Evolutionary conservation across 768 basidiomycete species (phyloP), one percentile per base, ranked within the genome.

Genomic region (Calocybe cyanea): DNA sequence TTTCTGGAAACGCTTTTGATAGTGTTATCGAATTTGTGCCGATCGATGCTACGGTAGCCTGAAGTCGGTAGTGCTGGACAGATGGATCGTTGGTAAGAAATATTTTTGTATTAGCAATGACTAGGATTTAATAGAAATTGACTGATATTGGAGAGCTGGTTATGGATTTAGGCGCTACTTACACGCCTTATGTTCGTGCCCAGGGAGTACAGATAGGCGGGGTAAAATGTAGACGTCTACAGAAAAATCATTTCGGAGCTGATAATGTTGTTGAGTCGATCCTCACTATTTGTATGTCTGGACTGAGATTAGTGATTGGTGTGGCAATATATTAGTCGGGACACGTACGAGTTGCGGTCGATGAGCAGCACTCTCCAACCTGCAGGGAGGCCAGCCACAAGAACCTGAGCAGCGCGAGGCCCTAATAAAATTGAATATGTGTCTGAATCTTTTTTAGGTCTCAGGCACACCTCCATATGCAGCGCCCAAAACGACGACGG

Each of bases 101-200:
- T 39, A 81, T 58, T 32, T 73, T 73, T 40, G 65, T 61, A 54
- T 76, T 80, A 0, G 82, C 80, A 50, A 84, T 73, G 59, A 85
- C 77, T 63, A 20, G 13, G n/a, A 41, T 24, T n/a, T n/a, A n/a
- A n/a, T n/a, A n/a, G n/a, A 15, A 31, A 9, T 35, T 28, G 35
- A 41, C 3, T 1, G 31, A 9, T 9, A 4, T 18, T 7, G 38
- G 25, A 6, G n/a, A 21, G n/a, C n/a, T n/a, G n/a, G 33, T 52
- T 18, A 18, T 8, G 30, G 13, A 33, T 40, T n/a, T 17, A 24
- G 5, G 5, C 21, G n/a, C 31, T 32, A 32, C 31, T 49, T 45
- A 78, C 77, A 84, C 20, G 80, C 80, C 67, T 83, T 84, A 62
- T 83, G 76, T 61, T 81, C 80, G 52, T 82, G 77, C 15, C 76